Conservation (phyloP, 768 basidiomycete species). For the Leccinum uliginosum region DNA sequence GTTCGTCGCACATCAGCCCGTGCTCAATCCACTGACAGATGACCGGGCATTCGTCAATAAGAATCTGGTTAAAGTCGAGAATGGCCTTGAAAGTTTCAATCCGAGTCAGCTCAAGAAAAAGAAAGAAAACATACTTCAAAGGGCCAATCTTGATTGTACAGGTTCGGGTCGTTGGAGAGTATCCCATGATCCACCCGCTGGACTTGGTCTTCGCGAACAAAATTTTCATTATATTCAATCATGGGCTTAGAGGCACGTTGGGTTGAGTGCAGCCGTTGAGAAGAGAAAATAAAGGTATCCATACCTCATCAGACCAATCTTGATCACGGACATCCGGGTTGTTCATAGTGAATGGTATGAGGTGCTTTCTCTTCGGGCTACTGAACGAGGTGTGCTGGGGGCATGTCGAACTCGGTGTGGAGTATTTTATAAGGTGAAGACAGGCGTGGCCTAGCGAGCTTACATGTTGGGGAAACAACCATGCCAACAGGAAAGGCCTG, state of each 20-base stretch:
- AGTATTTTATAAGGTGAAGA: conserved; percentile 5
- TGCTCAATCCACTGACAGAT: conserved; percentile 2
- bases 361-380: background rate
- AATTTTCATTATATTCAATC: background rate
- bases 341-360: background rate
- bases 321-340: background rate
- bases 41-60: conserved; percentile 1
- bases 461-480: background rate
- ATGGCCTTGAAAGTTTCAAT: background rate
- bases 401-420: background rate
- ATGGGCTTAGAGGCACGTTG: background rate
- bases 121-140: background rate
- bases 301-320: conserved; percentile 2
- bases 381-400: background rate
- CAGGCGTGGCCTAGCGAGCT: background rate
- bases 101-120: background rate
- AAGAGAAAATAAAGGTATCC: background rate
- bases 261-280: background rate
- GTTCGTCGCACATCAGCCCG: background rate
- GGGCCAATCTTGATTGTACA: background rate
- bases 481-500: background rate
- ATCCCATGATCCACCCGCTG: conserved; percentile 1
- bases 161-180: background rate
- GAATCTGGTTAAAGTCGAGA: background rate
- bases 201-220: conserved; percentile 1